These are phyloP conservation scores for Scheffersomyces lignosus DNA, from an alignment of 805 yeast genomes.

Conservation along the genomic window DNA sequence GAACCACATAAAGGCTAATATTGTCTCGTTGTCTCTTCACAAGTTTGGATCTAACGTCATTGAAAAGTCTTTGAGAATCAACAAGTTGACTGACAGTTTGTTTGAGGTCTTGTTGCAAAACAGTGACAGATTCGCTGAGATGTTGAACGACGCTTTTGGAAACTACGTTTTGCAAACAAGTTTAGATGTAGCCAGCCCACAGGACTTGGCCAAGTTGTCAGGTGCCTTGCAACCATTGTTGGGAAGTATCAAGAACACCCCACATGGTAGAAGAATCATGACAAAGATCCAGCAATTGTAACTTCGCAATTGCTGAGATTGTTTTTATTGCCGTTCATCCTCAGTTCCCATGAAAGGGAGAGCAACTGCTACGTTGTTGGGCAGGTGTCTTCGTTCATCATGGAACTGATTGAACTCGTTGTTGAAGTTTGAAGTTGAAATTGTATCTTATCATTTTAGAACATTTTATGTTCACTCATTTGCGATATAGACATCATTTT, in stretches of 20 bases:
- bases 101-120: slow-evolving; percentile 42
- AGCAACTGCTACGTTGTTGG: no score
- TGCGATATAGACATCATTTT: no score
- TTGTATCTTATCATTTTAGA: no score
- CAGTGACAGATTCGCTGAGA: slow-evolving; percentile 34
- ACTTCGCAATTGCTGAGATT: no score
- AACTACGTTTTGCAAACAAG: slow-evolving; percentile 61
- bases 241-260: slow-evolving; percentile 80
- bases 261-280: slow-evolving; percentile 93
- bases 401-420: no score
- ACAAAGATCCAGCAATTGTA: slow-evolving; percentile 60
- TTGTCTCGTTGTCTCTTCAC: slow-evolving; percentile 52
- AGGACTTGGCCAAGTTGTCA: slow-evolving; percentile 56
- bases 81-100: slow-evolving; percentile 45
- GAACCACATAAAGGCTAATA: slow-evolving; percentile 35
- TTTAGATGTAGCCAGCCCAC: slow-evolving; percentile 53
- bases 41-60: slow-evolving; percentile 48
- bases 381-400: no score
- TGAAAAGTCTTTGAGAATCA: slow-evolving; percentile 54
- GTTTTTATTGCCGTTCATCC: no score
- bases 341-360: no score
- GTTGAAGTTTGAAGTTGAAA: no score
- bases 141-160: slow-evolving; percentile 59
- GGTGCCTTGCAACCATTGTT: slow-evolving; percentile 69
- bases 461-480: no score